Evolutionary conservation across 306 rosid genomes (phyloP).

Genomic region (Comarum palustre): DNA sequence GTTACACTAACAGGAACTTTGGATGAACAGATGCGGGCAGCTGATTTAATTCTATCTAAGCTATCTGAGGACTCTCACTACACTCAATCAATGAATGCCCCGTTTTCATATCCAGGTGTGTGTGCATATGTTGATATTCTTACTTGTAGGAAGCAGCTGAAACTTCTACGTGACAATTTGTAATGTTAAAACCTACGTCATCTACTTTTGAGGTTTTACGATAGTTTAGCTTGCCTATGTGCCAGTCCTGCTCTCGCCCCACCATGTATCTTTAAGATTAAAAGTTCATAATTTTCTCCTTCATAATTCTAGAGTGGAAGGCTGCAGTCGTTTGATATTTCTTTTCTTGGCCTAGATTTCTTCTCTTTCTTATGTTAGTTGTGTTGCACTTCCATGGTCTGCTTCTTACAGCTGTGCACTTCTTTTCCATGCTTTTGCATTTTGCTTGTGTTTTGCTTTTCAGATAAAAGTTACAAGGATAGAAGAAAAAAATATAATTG

Average conservation of each 20-base stretch:
- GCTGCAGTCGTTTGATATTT: neutral
- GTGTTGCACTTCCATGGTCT: neutral
- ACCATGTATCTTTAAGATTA: neutral
- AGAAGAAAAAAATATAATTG: neutral
- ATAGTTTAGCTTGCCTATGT: neutral
- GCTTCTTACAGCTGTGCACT: neutral
- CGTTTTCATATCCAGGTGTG: slow-evolving; percentile 92
- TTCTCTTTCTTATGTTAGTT: neutral
- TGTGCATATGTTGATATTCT: slow-evolving; percentile 18
- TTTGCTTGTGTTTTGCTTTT: neutral
- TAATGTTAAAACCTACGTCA: neutral
- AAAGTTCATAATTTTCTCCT: neutral
- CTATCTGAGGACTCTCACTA: slow-evolving; percentile 92
- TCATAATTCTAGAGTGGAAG: neutral
- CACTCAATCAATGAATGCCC: slow-evolving; percentile 82
- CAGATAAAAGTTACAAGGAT: neutral
- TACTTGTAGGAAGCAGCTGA: neutral
- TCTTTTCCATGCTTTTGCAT: neutral
- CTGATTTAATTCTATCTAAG: slow-evolving; percentile 84
- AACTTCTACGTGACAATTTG: neutral
- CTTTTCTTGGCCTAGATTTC: neutral
- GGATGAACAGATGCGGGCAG: slow-evolving; percentile 90
- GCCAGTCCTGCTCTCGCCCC: neutral
- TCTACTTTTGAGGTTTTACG: neutral
- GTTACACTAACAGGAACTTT: slow-evolving; percentile 87